phyloP scores from a whole-genome alignment of 1,284 basidiomycete species.

The Coniophora puteana region DNA sequence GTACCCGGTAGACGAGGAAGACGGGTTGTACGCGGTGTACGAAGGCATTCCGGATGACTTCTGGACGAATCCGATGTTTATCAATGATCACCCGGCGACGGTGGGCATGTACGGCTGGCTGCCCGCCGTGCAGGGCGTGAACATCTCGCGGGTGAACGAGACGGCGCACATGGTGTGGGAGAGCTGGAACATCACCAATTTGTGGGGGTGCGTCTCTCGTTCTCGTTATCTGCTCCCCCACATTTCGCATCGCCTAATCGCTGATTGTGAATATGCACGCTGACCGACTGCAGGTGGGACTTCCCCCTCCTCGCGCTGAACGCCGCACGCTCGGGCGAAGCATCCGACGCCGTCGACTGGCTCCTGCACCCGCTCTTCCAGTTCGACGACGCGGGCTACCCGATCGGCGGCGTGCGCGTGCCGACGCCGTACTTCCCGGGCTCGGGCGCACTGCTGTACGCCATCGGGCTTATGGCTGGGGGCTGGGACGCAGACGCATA shows the following conservation, averaged over 20 bases:
- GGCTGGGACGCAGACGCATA: slow-evolving; percentile 50
- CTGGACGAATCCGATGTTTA: slow-evolving; percentile 48
- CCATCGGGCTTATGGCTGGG: slow-evolving; percentile 52
- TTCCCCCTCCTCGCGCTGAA: slow-evolving; percentile 63
- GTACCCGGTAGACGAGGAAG: slow-evolving; percentile 43
- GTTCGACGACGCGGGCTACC: slow-evolving; percentile 61
- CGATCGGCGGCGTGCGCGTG: slow-evolving; percentile 52
- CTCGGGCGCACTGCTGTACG: slow-evolving; percentile 47
- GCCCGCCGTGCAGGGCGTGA: slow-evolving; percentile 44
- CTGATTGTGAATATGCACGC: background rate
- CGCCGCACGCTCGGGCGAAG: slow-evolving; percentile 48
- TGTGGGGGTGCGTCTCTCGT: slow-evolving; percentile 47
- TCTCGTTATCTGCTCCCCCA: too few species aligned
- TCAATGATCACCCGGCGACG: slow-evolving; percentile 55
- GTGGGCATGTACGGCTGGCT: slow-evolving; percentile 59
- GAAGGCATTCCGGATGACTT: slow-evolving; percentile 51
- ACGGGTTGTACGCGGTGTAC: slow-evolving; percentile 52
- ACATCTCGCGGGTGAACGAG: slow-evolving; percentile 39
- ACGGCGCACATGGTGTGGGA: slow-evolving; percentile 54
- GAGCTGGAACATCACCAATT: slow-evolving; percentile 52
- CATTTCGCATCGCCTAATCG: too few species aligned
- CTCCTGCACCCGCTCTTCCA: slow-evolving; percentile 49
- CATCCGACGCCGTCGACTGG: slow-evolving; percentile 50
- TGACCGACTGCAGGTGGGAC: slow-evolving; percentile 43
- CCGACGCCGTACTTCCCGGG: slow-evolving; percentile 63